phyloP scores from a whole-genome alignment of 148 eudicot genomes.

The Selenicereus undatus region DNA sequence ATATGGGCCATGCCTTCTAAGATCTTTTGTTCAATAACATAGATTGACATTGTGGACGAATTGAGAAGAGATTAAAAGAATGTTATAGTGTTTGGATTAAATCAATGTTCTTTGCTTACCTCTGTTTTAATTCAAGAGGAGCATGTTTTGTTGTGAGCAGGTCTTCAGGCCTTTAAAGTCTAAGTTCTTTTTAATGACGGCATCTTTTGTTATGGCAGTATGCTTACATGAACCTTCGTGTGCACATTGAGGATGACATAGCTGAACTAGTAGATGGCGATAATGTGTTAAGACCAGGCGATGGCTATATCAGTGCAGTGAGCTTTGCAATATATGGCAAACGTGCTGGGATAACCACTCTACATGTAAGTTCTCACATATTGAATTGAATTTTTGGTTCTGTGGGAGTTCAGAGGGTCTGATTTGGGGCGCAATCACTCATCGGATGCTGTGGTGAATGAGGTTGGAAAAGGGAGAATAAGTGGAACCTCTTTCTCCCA shows the following conservation, averaged over 20 bases:
- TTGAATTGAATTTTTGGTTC: neutral
- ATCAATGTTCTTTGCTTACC: neutral
- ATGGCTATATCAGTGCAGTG: constrained; percentile 41
- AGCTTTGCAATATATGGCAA: constrained; percentile 60
- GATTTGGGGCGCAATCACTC: neutral
- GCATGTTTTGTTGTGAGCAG: neutral
- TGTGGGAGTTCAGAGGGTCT: neutral
- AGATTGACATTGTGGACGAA: neutral
- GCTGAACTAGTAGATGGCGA: constrained; percentile 51
- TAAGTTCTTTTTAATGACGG: neutral
- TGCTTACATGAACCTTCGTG: constrained; percentile 60
- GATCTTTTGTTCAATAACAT: neutral
- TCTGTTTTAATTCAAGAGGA: neutral
- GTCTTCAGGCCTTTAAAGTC: neutral
- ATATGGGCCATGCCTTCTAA: neutral
- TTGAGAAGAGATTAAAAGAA: neutral
- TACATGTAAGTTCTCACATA: constrained; percentile 48
- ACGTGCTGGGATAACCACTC: constrained; percentile 63
- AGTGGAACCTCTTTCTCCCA: neutral
- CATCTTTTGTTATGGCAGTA: constrained; percentile 41
- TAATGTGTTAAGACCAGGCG: constrained; percentile 23
- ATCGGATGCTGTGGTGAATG: neutral
- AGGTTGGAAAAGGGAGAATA: neutral
- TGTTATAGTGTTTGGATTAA: neutral
- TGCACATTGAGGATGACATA: constrained; percentile 52